phyloP scores from a whole-genome alignment of 805 yeast genomes.

The Wickerhamomyces bisporus region DNA sequence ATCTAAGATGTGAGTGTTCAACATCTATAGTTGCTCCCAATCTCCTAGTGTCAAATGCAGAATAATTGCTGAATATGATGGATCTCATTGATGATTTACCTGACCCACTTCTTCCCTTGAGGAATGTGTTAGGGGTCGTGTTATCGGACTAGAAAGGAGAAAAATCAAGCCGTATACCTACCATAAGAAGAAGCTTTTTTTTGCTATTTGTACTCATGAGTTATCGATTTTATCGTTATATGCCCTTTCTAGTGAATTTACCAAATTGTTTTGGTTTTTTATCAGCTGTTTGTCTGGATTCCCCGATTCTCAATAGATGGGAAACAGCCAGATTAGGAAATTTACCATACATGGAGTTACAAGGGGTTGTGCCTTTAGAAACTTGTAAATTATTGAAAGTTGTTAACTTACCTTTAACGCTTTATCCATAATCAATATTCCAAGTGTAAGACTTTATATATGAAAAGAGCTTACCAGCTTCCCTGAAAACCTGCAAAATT shows the following conservation, averaged over 20 bases:
- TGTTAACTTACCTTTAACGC: no score
- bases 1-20: slow-evolving; percentile 92
- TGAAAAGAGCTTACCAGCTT: no score
- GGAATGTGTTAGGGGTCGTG: slow-evolving; percentile 12
- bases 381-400: no score
- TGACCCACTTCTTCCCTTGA: slow-evolving; percentile 88
- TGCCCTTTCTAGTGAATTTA: no score
- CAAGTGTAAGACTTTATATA: no score
- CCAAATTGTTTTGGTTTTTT: no score
- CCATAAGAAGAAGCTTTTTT: slow-evolving; percentile 61
- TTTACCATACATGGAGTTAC: no score
- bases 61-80: slow-evolving; percentile 90
- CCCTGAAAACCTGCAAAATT: no score
- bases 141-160: slow-evolving; percentile 1
- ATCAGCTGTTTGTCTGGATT: no score
- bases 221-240: not conserved
- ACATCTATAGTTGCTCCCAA: slow-evolving; percentile 97
- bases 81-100: slow-evolving; percentile 98
- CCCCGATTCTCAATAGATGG: no score
- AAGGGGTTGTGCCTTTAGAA: no score
- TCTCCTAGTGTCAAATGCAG: slow-evolving; percentile 93
- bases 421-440: no score
- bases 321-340: not conserved
- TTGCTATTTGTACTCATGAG: slow-evolving; percentile 34
- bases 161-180: slow-evolving; percentile 28